Evolutionary conservation across 1,139 yeast genomes (phyloP).

Genomic region (Taiozyma sp.): DNA sequence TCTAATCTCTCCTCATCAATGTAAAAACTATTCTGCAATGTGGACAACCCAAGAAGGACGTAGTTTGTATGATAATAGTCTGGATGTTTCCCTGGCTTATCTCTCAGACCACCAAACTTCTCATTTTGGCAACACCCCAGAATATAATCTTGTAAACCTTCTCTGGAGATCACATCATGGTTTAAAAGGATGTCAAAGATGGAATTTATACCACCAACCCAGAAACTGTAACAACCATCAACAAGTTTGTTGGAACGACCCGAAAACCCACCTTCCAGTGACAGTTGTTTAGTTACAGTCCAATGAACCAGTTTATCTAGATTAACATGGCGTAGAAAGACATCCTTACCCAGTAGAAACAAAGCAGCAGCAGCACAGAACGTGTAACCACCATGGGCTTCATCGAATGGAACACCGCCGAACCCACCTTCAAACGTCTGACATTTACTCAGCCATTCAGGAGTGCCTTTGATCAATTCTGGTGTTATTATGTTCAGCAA

Average conservation of each 20-base stretch:
- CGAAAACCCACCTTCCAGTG: conserved; percentile 76
- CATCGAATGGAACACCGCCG: conserved; percentile 74
- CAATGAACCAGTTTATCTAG: conserved; percentile 49
- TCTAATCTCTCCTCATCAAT: conserved; percentile 25
- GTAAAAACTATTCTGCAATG: conserved; percentile 51
- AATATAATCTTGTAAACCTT: conserved; percentile 60
- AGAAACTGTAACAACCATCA: conserved; percentile 93
- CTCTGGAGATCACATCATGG: conserved; percentile 36
- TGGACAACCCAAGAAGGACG: conserved; percentile 70
- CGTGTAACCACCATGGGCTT: conserved; percentile 97
- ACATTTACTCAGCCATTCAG: conserved; percentile 61
- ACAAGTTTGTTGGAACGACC: conserved; percentile 93
- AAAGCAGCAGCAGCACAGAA: conserved; percentile 83
- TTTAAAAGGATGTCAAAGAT: conserved; percentile 50
- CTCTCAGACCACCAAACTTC: conserved; percentile 69
- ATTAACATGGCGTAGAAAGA: conserved; percentile 30
- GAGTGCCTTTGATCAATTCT: conserved; percentile 50
- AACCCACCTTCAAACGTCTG: conserved; percentile 97
- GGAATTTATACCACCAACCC: conserved; percentile 84
- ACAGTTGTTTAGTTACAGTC: conserved; percentile 66
- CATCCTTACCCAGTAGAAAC: conserved; percentile 31
- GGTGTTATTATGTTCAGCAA: conserved; percentile 60
- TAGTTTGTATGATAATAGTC: conserved; percentile 94
- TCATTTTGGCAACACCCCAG: conserved; percentile 69
- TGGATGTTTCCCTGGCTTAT: conserved; percentile 78